A percentile compares a stretch with the other conserved stretches of the same genome.
These are phyloP conservation scores for Pyrenophora graminea DNA, from an alignment of 2,329 filamentous ascomycete genomes.

Conservation along the genomic window DNA sequence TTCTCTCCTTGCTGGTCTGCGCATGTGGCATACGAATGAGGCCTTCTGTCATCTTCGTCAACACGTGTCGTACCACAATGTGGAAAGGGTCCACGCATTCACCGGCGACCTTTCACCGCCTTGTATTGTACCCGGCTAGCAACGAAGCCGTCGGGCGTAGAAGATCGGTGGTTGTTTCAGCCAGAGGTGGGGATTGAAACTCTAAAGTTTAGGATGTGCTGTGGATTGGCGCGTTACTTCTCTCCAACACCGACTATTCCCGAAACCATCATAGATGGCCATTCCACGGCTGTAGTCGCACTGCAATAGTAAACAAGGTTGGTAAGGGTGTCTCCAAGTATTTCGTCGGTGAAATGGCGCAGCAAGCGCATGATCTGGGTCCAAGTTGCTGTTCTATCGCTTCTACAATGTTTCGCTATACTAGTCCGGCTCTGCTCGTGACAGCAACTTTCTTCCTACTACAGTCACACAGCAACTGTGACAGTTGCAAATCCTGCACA, in stretches of 20 bases:
- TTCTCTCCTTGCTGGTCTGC: not conserved
- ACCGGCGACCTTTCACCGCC: not conserved
- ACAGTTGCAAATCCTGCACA: not conserved
- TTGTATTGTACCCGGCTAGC: not conserved
- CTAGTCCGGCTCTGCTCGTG: not conserved
- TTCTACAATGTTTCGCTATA: slow-evolving; percentile 3
- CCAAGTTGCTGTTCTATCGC: not conserved
- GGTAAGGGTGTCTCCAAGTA: not conserved
- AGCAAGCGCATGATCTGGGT: slow-evolving; percentile 3
- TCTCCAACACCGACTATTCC: slow-evolving; percentile 19
- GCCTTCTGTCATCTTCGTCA: not conserved
- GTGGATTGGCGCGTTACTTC: slow-evolving; percentile 22
- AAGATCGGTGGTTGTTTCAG: slow-evolving; percentile 22
- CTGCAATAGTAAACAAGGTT: not conserved
- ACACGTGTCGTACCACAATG: not conserved
- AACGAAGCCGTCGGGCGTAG: slow-evolving; percentile 1
- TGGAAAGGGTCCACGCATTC: not conserved
- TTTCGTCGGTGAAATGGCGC: not conserved
- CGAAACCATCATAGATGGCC: slow-evolving; percentile 8
- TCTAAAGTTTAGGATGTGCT: slow-evolving; percentile 28
- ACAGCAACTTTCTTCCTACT: not conserved
- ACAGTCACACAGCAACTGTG: not conserved
- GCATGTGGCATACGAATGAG: not conserved
- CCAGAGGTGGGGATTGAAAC: slow-evolving; percentile 30
- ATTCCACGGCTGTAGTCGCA: not conserved